These are phyloP conservation scores for Chaetomiaceae sp. DNA, from an alignment of 2,329 filamentous ascomycete genomes.

Conservation along the genomic window DNA sequence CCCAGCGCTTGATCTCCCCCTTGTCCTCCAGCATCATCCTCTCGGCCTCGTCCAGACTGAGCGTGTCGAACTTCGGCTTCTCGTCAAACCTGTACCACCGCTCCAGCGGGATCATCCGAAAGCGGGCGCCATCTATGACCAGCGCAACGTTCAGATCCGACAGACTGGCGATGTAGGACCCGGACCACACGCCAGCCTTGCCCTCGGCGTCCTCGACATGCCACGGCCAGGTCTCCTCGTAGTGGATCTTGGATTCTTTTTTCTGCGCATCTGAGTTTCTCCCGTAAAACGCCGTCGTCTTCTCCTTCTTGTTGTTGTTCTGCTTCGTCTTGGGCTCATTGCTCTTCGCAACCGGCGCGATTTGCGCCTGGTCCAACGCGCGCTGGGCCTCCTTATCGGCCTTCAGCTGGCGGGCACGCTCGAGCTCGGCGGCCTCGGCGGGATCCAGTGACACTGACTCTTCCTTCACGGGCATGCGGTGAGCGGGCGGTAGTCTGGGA, in stretches of 20 bases:
- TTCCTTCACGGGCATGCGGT: constrained; percentile 51
- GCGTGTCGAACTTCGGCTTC: constrained; percentile 71
- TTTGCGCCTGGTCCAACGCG: constrained; percentile 83
- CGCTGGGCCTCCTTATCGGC: constrained; percentile 80
- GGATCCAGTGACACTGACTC: constrained; percentile 36
- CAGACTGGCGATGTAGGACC: constrained; percentile 81
- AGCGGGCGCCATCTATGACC: constrained; percentile 61
- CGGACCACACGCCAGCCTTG: constrained; percentile 81
- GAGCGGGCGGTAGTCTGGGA: constrained; percentile 60
- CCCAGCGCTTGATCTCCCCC: constrained; percentile 72
- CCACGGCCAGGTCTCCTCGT: constrained; percentile 95
- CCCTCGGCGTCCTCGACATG: constrained; percentile 94
- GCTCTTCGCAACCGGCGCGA: constrained; percentile 72
- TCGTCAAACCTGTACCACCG: constrained; percentile 89
- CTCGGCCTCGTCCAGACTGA: constrained; percentile 80
- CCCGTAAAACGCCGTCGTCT: constrained; percentile 70
- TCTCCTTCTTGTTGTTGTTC: constrained; percentile 74
- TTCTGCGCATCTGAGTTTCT: constrained; percentile 73
- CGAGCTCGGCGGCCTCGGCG: constrained; percentile 54
- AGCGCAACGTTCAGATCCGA: constrained; percentile 81
- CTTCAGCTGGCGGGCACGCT: constrained; percentile 61
- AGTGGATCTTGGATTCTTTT: constrained; percentile 67
- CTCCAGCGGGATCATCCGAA: constrained; percentile 84
- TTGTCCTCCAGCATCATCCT: constrained; percentile 73
- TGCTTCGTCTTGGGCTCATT: constrained; percentile 49